Base-by-base conservation (phyloP, 1,284 basidiomycete species). In the Pseudozyma sp. region DNA sequence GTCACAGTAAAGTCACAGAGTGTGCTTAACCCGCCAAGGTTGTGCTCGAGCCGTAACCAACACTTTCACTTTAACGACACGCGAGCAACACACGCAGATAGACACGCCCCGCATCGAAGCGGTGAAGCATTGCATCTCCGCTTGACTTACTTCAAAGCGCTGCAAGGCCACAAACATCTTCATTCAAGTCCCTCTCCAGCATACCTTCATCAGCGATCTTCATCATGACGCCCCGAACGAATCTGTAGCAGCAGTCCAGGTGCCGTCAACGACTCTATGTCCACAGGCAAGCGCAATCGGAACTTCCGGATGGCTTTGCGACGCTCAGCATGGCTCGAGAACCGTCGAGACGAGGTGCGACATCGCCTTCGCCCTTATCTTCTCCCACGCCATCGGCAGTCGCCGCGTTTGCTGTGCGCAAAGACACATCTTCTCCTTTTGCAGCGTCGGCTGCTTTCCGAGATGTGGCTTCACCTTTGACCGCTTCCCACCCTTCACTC, bases 401-500 rank as follows among this genome's bases (percentile, higher is more conserved):
- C 12, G 56, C 67, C 38, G 67, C 67, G 3, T 63, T 59, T 21
- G 56, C 67, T 34, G 43, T 55, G n/a, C 51, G 60, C 14, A 59
- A 52, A 35, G 67, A 69, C 35, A 52, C 38, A 8, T 51, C 49
- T 21, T 63, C 43, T 16, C 60, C 67, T 3, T 63, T 63, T 19
- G 9, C 45, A 11, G 43, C 67, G 21, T 69, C 67, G 52, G 49
- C 52, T 16, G 25, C 67, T 14, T 59, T 69, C 52, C 56, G 67
- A 38, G 70, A 72, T 34, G 70, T 50, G 9, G 59, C 63, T 5
- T 56, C 63, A n/a, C 59, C 63, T 10, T 11, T 62, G 18, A 60
- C 53, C 53, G 65, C 70, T 48, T 73, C 70, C 3, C 65, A 67
- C 49, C 53, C 61, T 49, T 73, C 70, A 13, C 45, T 73, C 38